A percentile compares a stretch with the other conserved stretches of the same genome.
Evolutionary conservation across 2,329 filamentous ascomycete species (phyloP).

Genomic region (Aspergillus transmontanensis): DNA sequence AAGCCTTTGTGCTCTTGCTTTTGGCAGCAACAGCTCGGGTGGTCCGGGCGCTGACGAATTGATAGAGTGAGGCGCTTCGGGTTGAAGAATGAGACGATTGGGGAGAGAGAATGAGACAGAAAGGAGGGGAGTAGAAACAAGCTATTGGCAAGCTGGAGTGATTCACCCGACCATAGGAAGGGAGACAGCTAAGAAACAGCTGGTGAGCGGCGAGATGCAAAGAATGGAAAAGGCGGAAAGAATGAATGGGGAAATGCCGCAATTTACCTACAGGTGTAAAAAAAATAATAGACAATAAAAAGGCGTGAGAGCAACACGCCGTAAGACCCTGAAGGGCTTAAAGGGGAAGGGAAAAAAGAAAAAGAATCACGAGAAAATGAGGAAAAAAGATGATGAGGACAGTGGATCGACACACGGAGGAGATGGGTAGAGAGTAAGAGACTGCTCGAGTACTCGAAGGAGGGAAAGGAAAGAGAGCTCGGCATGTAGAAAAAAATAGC

Average conservation of each 20-base stretch:
- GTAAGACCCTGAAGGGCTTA: conserved; percentile 17
- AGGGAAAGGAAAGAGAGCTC: not conserved
- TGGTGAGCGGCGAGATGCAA: conserved; percentile 1
- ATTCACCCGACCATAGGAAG: conserved; percentile 4
- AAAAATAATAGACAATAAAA: not conserved
- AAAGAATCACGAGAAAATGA: not conserved
- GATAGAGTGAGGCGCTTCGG: conserved; percentile 7
- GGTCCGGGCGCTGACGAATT: conserved; percentile 14
- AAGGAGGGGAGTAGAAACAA: conserved; percentile 12
- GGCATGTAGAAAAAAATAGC: not conserved
- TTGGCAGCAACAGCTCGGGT: not conserved
- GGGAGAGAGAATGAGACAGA: not conserved
- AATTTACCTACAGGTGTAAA: not conserved
- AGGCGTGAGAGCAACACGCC: not conserved
- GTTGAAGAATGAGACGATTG: conserved; percentile 10
- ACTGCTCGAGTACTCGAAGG: not conserved
- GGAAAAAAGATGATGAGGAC: not conserved
- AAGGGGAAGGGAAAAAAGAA: conserved; percentile 15
- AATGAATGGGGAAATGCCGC: conserved; percentile 8
- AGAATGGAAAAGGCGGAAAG: conserved; percentile 6
- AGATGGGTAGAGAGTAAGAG: conserved; percentile 7
- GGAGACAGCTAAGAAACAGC: conserved; percentile 3
- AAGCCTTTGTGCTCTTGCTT: conserved; percentile 2
- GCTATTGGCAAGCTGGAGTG: conserved; percentile 6
- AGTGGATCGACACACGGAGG: conserved; percentile 25